A percentile compares a stretch with the other conserved stretches of the same genome.
Conservation (phyloP, 2,329 filamentous ascomycete genomes). For the Massarina eburnea region DNA sequence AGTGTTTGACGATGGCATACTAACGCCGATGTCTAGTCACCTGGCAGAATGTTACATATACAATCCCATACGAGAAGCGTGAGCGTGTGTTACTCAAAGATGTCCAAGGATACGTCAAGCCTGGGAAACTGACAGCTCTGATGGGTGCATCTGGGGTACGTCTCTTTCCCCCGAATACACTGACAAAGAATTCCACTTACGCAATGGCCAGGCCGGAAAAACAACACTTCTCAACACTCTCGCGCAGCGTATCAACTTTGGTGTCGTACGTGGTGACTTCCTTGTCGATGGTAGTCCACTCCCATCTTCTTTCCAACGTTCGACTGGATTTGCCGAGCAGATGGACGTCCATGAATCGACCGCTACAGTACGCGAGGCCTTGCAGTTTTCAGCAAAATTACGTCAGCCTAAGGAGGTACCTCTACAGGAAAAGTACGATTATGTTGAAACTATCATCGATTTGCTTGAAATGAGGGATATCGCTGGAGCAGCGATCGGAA, state of each 20-base stretch:
- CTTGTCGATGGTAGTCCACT: slow-evolving; percentile 45
- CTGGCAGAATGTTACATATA: slow-evolving; percentile 84
- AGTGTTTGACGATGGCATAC: not conserved
- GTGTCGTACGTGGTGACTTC: slow-evolving; percentile 49
- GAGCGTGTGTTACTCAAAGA: slow-evolving; percentile 57
- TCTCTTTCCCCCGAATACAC: no score
- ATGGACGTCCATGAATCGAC: slow-evolving; percentile 65
- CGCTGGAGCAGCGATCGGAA: slow-evolving; percentile 65
- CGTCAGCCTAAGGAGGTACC: slow-evolving; percentile 62
- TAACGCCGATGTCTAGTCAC: slow-evolving; percentile 55
- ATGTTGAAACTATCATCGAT: slow-evolving; percentile 66
- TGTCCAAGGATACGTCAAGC: slow-evolving; percentile 83
- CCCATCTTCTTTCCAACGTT: slow-evolving; percentile 74
- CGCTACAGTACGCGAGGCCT: slow-evolving; percentile 64
- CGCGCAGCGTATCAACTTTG: slow-evolving; percentile 48
- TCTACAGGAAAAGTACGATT: slow-evolving; percentile 62
- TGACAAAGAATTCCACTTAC: no score
- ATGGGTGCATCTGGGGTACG: slow-evolving; percentile 65
- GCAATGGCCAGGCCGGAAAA: no score
- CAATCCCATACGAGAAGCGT: slow-evolving; percentile 55
- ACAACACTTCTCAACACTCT: slow-evolving; percentile 41
- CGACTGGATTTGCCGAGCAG: slow-evolving; percentile 73
- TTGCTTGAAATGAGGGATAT: slow-evolving; percentile 66
- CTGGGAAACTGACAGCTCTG: slow-evolving; percentile 82
- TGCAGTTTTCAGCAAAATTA: slow-evolving; percentile 65